These are phyloP conservation scores for Candida boleticola DNA, from an alignment of 805 yeast species.

Conservation along the genomic window DNA sequence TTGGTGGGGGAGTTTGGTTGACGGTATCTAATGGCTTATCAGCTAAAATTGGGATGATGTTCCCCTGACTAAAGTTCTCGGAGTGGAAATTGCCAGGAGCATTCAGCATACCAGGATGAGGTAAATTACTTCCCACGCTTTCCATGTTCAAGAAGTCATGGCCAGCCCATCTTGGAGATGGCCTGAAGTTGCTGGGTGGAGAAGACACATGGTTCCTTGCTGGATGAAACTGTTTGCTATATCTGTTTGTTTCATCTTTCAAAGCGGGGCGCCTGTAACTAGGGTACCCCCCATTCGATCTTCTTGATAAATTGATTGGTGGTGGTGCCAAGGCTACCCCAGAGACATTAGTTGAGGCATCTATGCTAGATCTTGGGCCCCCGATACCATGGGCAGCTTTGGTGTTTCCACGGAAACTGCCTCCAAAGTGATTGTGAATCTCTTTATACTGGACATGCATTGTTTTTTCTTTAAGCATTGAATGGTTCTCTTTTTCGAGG, in stretches of 20 bases:
- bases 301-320: conserved; percentile 56
- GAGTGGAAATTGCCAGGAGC: background rate
- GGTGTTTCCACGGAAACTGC: background rate
- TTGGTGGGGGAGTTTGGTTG: conserved; percentile 9
- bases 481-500: conserved; percentile 80
- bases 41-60: background rate
- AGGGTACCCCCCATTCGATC: background rate
- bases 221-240: no score
- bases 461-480: conserved; percentile 67
- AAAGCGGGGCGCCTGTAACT: background rate
- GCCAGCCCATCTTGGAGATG: background rate
- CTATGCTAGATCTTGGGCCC: conserved; percentile 2
- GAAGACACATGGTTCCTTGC: background rate
- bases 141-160: background rate
- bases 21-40: background rate
- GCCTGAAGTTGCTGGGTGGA: background rate
- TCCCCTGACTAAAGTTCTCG: background rate
- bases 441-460: conserved; percentile 86
- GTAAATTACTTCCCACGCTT: no score
- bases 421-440: conserved; percentile 22
- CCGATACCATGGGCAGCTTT: background rate
- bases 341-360: background rate
- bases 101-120: background rate
- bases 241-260: background rate
- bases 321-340: conserved; percentile 71